A percentile compares a stretch with the other conserved stretches of the same genome.
Conservation (phyloP, 208 protist genomes). For the Acanthamoeba royreba region DNA sequence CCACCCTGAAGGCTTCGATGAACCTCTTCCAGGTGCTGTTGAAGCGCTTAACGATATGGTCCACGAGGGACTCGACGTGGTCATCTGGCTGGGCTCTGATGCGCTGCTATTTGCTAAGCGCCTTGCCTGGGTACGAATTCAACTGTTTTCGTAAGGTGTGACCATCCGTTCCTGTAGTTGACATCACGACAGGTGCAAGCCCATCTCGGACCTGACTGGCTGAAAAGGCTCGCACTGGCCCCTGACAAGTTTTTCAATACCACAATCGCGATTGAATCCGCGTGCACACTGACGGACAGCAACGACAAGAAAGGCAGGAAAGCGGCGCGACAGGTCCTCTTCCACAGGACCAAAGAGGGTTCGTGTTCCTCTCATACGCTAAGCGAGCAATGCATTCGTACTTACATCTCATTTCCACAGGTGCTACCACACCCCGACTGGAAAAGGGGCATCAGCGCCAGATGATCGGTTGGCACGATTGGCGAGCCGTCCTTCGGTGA, state of each 20-base stretch:
- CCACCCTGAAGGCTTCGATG: background rate
- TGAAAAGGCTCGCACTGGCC: background rate
- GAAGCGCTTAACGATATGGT: background rate
- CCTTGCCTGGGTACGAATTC: background rate
- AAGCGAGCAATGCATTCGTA: background rate
- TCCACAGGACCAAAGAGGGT: background rate
- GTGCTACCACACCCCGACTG: background rate
- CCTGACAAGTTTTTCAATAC: background rate
- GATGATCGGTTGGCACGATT: background rate
- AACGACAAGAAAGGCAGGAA: background rate
- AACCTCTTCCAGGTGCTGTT: background rate
- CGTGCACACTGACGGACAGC: background rate
- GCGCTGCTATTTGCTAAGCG: background rate
- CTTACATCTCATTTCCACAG: background rate
- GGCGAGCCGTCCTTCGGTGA: background rate
- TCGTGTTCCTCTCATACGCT: background rate
- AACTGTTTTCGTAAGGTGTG: background rate
- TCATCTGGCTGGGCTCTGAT: background rate
- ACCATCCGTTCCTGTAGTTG: background rate
- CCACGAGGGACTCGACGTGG: background rate
- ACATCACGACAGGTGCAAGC: background rate
- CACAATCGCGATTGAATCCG: background rate
- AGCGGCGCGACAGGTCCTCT: background rate
- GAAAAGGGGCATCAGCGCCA: background rate
- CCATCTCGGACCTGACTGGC: background rate